These are phyloP conservation scores for Amoeboaphelidium occidentale DNA, from an alignment of 371 early-diverging fungal genomes.

Conservation along the genomic window DNA sequence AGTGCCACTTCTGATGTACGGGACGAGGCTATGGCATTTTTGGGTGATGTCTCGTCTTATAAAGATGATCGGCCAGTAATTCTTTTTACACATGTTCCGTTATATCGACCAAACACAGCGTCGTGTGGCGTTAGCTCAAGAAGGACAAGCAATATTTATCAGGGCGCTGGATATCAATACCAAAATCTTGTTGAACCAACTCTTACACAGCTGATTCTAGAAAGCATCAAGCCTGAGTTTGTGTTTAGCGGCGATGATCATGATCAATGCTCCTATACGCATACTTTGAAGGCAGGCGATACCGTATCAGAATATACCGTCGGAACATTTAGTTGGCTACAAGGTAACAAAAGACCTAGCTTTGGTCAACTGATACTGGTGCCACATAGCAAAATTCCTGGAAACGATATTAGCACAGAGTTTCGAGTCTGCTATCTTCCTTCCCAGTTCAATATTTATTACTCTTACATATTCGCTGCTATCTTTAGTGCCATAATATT, in stretches of 20 bases:
- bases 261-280: constrained; percentile 41
- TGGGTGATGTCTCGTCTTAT: constrained; percentile 9
- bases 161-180: constrained; percentile 50
- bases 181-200: constrained; percentile 39
- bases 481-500: too few relatives aligned
- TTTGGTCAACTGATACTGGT: constrained; percentile 21
- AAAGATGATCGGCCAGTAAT: constrained; percentile 14
- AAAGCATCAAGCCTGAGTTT: constrained; percentile 28
- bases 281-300: background rate
- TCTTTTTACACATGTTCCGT: constrained; percentile 53
- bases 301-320: constrained; percentile 16
- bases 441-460: too few relatives aligned
- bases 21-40: constrained; percentile 19
- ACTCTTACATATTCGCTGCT: too few relatives aligned
- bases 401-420: too few relatives aligned
- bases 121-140: constrained; percentile 45
- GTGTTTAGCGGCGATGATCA: constrained; percentile 82
- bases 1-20: constrained; percentile 20
- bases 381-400: too few relatives aligned
- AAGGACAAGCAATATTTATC: constrained; percentile 11
- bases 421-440: too few relatives aligned
- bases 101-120: constrained; percentile 31
- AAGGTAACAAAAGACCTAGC: constrained; percentile 27
- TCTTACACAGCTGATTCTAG: constrained; percentile 28
- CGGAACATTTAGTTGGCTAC: constrained; percentile 27